These are phyloP conservation scores for Backusella sp. DNA, from an alignment of 192 early-diverging fungal species.

Conservation along the genomic window DNA sequence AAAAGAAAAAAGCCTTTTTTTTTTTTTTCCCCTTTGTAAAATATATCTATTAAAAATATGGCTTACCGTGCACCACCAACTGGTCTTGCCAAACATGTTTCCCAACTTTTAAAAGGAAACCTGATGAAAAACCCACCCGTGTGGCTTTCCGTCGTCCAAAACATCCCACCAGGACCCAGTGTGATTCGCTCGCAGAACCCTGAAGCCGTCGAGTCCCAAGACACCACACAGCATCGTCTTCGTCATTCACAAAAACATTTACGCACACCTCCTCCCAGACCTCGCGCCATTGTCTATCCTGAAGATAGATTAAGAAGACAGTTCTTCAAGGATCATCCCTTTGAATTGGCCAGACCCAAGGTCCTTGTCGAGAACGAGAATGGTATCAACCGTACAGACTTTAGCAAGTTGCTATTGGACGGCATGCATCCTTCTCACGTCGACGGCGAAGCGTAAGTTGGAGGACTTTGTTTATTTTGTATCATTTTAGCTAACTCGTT, in stretches of 20 bases:
- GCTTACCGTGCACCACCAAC: conserved; percentile 38
- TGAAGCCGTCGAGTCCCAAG: conserved; percentile 19
- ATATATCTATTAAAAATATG: conserved; percentile 17
- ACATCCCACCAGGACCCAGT: conserved; percentile 53
- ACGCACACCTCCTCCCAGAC: conserved; percentile 57
- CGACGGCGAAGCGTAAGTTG: conserved; percentile 86
- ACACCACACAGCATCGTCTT: neutral
- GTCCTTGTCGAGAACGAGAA: conserved; percentile 67
- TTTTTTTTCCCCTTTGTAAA: neutral
- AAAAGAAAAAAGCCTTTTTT: neutral
- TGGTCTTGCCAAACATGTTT: conserved; percentile 50
- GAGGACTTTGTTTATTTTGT: too few species aligned
- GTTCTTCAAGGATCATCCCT: conserved; percentile 94
- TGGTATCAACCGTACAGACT: conserved; percentile 49
- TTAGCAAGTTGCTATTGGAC: conserved; percentile 52
- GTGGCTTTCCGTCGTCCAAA: conserved; percentile 50
- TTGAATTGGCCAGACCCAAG: conserved; percentile 75
- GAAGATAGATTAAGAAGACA: conserved; percentile 83
- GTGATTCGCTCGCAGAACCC: conserved; percentile 45
- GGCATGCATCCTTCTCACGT: conserved; percentile 52
- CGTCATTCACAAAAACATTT: conserved; percentile 54
- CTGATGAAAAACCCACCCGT: conserved; percentile 51
- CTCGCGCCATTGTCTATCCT: conserved; percentile 79
- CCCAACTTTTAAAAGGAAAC: conserved; percentile 50
- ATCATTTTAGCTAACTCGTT: neutral